Evolutionary conservation across 1,284 basidiomycete genomes (phyloP), one percentile per base, ranked within the genome.

Genomic region (Papiliotrema nemorosa): DNA sequence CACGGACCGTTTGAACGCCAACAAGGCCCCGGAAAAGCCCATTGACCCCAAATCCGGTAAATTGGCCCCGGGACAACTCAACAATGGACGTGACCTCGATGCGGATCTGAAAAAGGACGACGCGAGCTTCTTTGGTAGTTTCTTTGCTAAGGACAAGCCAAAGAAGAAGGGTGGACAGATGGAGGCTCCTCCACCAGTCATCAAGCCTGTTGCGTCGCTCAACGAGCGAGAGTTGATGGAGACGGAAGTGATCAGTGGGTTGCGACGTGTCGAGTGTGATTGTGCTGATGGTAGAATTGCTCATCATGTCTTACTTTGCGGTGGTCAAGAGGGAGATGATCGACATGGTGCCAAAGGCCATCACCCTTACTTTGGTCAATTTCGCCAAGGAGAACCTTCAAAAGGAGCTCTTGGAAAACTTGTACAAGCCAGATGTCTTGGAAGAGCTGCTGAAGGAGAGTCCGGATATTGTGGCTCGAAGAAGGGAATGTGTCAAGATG

Each of bases 311-410:
- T 4, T 96, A 97, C 78, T 96, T 88, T 80, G 91, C 93, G 75
- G 90, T 97, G 59, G 90, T 97, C 57, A 97, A 98, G 81, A 87
- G 93, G 49, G 93, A 97, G 75, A 92, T 98, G 86, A 97, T 97
- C 70, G 96, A 98, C 76, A 97, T 97, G 92, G 89, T 99, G 9
- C 96, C 96, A 18, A 91, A 93, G 75, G 93, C 94, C 33, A 96
- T 98, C 72, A 87, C 91, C 49, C 79, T 93, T 66, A 97, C 90
- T 22, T 83, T 98, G 26, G 93, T 98, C 46, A 87, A 85, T 67
- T 84, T 85, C 73, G 85, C 91, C 57, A 97, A 97, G 77, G 92
- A 97, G 76, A 85, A 88, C 70, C 78, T 67, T 25, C 64, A 68
- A 39, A 53, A 59, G 34, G 66, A 69, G 50, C 56, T 73, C 3